Evolutionary conservation across 495 filamentous ascomycete species (phyloP).

Genomic region (Hypoxylon cercidicola): DNA sequence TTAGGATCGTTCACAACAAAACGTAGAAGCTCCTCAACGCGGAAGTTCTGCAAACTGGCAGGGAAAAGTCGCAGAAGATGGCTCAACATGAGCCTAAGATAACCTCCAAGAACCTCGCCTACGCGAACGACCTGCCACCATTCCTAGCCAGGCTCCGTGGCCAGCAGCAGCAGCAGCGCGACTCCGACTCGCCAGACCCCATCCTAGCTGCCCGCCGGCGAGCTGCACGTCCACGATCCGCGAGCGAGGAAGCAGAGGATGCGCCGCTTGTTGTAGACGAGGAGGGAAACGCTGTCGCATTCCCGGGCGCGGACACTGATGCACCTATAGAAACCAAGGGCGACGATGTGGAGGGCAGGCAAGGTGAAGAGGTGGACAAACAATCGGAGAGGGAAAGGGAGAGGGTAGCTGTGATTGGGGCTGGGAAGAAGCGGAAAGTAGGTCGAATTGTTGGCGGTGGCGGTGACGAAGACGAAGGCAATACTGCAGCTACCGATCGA

Average conservation of each 20-base stretch:
- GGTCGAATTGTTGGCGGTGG: constrained; percentile 59
- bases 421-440: constrained; percentile 59
- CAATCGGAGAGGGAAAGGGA: constrained; percentile 30
- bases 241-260: constrained; percentile 62
- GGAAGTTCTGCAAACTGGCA: no score
- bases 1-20: no score
- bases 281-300: constrained; percentile 50
- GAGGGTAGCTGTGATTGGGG: constrained; percentile 53
- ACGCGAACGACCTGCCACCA: constrained; percentile 60
- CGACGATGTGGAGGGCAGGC: constrained; percentile 14
- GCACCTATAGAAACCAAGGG: constrained; percentile 26
- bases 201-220: constrained; percentile 55
- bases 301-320: constrained; percentile 45
- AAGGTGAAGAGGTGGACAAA: background rate
- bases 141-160: constrained; percentile 64
- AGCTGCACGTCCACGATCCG: constrained; percentile 50
- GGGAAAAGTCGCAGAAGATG: background rate
- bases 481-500: constrained; percentile 1
- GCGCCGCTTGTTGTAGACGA: constrained; percentile 60
- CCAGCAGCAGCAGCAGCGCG: constrained; percentile 45
- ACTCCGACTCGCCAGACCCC: constrained; percentile 51
- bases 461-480: constrained; percentile 41
- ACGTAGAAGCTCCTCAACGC: no score
- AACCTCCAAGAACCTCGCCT: constrained; percentile 64
- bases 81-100: constrained; percentile 52